Evolutionary conservation across 371 early-diverging fungal species (phyloP), one percentile per base, ranked within the genome.

Genomic region (Vairimorpha necatrix): DNA sequence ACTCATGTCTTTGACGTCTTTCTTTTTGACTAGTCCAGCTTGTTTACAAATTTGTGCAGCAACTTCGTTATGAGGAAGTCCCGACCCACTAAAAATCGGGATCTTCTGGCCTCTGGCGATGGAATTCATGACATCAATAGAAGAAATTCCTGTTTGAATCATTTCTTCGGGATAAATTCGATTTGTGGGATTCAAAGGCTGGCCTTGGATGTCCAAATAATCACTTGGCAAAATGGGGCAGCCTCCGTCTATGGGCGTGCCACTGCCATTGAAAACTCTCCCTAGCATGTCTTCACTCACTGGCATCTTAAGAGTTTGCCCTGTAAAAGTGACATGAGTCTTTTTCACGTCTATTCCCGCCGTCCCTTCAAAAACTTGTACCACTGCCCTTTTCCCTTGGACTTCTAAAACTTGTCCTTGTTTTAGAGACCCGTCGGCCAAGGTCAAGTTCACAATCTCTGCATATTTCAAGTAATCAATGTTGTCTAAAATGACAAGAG

Each of bases 21-120:
- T 98, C 82, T 91, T 92, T 86, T 94, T 89, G 54, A 98, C 98
- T 58, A 99, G 87, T 69, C 98, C 96, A 34, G 99, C 98, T 85
- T 99, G 99, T 83, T 96, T 90, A 89, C 97, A 97, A 82, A 99
- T 99, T 87, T 99, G 98, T 63, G 99, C 99, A 69, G 99, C 99
- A 87, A 92, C 91, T 87, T 99, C 98, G 86, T 98, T 98, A 87
- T 99, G 99, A 26, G 99, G 98, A 62, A 99, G 87, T 86, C 99
- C 99, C 63, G 97, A 90, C 50, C 96, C 98, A 69, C 96, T 96
- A 89, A 99, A 99, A 77, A 99, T 98, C 48, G 99, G 99, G 79
- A 99, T 98, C 90, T 99, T 99, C 87, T 99, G 98, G 14, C 99
- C 99, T 87, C 99, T 91, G 60, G 99, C 99, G 88, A 99, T 95